These are phyloP conservation scores for Elsinoe necatrix DNA, from an alignment of 2,329 filamentous ascomycete species.

Conservation along the genomic window DNA sequence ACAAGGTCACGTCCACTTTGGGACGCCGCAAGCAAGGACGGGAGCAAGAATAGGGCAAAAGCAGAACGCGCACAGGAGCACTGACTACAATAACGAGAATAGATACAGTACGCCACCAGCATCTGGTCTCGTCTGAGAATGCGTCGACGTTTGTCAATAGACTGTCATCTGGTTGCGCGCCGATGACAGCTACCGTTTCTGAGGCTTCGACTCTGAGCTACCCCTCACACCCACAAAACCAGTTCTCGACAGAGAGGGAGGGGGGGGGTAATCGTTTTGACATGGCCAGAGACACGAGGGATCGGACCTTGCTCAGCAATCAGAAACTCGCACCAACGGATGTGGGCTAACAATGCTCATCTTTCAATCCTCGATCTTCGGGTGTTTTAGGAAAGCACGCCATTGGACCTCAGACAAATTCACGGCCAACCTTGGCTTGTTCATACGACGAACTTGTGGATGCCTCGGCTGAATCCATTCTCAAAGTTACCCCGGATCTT, in stretches of 20 bases:
- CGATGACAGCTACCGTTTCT: slow-evolving; percentile 9
- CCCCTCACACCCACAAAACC: not conserved
- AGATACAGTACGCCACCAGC: not conserved
- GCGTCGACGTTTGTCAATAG: slow-evolving; percentile 1
- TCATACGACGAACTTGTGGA: not conserved
- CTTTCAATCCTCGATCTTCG: slow-evolving; percentile 5
- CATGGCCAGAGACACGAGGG: not conserved
- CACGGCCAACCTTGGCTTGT: not conserved
- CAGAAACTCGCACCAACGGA: slow-evolving; percentile 5
- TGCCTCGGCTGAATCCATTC: slow-evolving; percentile 3
- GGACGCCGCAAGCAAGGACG: slow-evolving; percentile 5
- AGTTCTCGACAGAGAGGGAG: too few relatives aligned
- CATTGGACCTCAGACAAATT: slow-evolving; percentile 6
- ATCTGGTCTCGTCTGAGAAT: not conserved
- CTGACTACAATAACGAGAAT: slow-evolving; percentile 4
- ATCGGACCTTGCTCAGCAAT: not conserved
- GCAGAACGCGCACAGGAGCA: not conserved
- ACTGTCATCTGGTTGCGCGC: not conserved
- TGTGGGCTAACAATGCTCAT: not conserved
- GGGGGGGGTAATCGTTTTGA: not conserved
- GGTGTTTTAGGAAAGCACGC: slow-evolving; percentile 10
- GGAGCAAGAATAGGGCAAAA: slow-evolving; percentile 7
- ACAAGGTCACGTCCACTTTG: not conserved
- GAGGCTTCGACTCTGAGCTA: not conserved
- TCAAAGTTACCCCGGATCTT: slow-evolving; percentile 14